Evolutionary conservation across 2,329 filamentous ascomycete genomes (phyloP).

Genomic region (Onygenales sp.): DNA sequence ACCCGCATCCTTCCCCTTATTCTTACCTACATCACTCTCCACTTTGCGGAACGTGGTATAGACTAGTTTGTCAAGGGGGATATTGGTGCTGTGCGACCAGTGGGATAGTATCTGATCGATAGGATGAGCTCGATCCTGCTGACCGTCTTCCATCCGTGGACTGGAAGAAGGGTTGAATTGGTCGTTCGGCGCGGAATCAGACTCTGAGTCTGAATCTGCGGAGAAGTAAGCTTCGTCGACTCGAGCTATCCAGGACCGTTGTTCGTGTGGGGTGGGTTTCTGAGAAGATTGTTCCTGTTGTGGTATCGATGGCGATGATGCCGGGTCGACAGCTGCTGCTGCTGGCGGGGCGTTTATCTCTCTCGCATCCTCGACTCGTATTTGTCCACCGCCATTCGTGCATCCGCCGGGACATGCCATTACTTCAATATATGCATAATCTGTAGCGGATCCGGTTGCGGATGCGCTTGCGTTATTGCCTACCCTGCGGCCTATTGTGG

Average conservation of each 20-base stretch:
- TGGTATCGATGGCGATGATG: slow-evolving; percentile 11
- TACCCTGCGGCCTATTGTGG: slow-evolving; percentile 24
- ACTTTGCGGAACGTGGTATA: slow-evolving; percentile 88
- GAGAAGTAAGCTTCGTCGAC: slow-evolving; percentile 91
- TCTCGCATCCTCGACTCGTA: slow-evolving; percentile 72
- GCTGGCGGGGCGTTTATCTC: slow-evolving; percentile 14
- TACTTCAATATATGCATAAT: slow-evolving; percentile 92
- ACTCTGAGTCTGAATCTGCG: slow-evolving; percentile 47
- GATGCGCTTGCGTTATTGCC: slow-evolving; percentile 12
- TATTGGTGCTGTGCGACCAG: slow-evolving; percentile 65
- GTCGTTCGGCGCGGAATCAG: slow-evolving; percentile 15
- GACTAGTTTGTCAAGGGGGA: slow-evolving; percentile 61
- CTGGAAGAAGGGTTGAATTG: slow-evolving; percentile 20
- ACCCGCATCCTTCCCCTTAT: slow-evolving; percentile 35
- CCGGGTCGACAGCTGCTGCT: slow-evolving; percentile 12
- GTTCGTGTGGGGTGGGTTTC: slow-evolving; percentile 64
- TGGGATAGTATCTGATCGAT: slow-evolving; percentile 52
- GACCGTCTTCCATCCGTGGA: slow-evolving; percentile 16
- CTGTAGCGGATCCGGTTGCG: slow-evolving; percentile 30
- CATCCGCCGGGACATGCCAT: slow-evolving; percentile 99
- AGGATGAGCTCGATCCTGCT: slow-evolving; percentile 19
- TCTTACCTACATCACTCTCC: slow-evolving; percentile 87
- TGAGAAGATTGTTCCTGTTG: slow-evolving; percentile 20
- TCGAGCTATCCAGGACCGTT: slow-evolving; percentile 73
- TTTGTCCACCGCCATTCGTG: slow-evolving; percentile 93